Base-by-base conservation (phyloP, 768 basidiomycete species). In the Mycena rebaudengoi region DNA sequence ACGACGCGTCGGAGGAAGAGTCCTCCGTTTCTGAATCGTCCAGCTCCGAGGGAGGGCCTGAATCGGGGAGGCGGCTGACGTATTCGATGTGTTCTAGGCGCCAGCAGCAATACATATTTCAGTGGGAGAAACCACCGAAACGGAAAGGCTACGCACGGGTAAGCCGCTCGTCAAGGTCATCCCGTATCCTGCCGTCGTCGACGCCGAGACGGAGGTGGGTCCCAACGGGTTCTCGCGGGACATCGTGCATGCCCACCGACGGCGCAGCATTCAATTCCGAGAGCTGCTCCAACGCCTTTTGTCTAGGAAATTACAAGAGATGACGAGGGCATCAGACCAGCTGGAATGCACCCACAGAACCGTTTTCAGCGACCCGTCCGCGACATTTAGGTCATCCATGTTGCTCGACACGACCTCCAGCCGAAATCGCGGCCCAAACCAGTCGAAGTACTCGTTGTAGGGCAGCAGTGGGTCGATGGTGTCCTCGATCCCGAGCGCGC, bases 371-470 rank as follows among this genome's bases (percentile, higher is more conserved):
- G 92, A 91, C 11, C 86, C 87, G 68, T 96, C 91, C 65, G 85
- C 86, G 62, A 90, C 76, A 73, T 99, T 99, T 70, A 93, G 78
- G 71, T 99, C 95, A 64, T 98, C 96, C 92, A 97, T 94, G 72
- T 99, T 99, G 71, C 92, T 98, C 65, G 86, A 84, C 25, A 88
- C 84, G 2, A 99, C 96, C 71, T 98, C 96, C 35, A 99, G 82
- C 64, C 96, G 84, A 77, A 96, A 99, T 64, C 96, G 82, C 16
- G 97, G 97, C 0, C 96, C 98, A 74, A 96, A 99, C 90, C 96
- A 99, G 75, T 99, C 97, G 73, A 98, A 94, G 75, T 95, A 97
- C 68, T 90, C 87, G 75, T 90, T 93, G 88, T 89, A 95, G 2
- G 92, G 93, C 60, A 95, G 77, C 68, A 92, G 91, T 20, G 85